Evolutionary conservation across 2,329 filamentous ascomycete genomes (phyloP).

Genomic region (Nothomitra cinnamomea): DNA sequence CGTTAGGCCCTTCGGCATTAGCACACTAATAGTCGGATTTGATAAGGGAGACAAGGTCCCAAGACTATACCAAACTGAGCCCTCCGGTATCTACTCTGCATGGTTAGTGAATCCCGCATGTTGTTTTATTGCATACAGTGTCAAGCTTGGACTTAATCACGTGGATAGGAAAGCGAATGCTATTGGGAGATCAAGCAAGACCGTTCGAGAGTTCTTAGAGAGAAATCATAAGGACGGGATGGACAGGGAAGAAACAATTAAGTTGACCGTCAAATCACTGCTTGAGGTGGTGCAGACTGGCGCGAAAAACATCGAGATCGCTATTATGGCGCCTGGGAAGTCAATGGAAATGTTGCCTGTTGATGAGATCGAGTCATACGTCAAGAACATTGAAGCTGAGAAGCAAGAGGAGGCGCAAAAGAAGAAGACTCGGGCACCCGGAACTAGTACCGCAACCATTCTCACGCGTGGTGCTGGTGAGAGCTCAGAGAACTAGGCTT

Average conservation of each 20-base stretch:
- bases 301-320: conserved; percentile 99
- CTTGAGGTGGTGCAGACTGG: conserved; percentile 97
- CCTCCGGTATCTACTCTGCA: conserved; percentile 97
- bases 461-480: conserved; percentile 43
- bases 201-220: conserved; percentile 94
- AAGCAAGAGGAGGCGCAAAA: conserved; percentile 97
- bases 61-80: conserved; percentile 92
- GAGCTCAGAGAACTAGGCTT: conserved; percentile 4
- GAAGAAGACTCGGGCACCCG: conserved; percentile 58
- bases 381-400: conserved; percentile 98
- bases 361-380: conserved; percentile 91
- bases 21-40: conserved; percentile 95
- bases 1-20: conserved; percentile 96
- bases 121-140: neutral
- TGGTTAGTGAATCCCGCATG: conserved; percentile 44
- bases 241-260: conserved; percentile 90
- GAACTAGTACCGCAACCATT: conserved; percentile 44
- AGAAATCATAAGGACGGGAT: conserved; percentile 97
- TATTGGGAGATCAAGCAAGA: conserved; percentile 96
- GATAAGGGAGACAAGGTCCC: conserved; percentile 82
- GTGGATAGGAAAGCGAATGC: conserved; percentile 85
- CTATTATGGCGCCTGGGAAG: conserved; percentile 90
- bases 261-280: conserved; percentile 93
- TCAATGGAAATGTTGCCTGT: conserved; percentile 82
- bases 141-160: conserved; percentile 10